phyloP scores from a whole-genome alignment of 2,329 filamentous ascomycete genomes.

The Albophoma yamanashiensis region DNA sequence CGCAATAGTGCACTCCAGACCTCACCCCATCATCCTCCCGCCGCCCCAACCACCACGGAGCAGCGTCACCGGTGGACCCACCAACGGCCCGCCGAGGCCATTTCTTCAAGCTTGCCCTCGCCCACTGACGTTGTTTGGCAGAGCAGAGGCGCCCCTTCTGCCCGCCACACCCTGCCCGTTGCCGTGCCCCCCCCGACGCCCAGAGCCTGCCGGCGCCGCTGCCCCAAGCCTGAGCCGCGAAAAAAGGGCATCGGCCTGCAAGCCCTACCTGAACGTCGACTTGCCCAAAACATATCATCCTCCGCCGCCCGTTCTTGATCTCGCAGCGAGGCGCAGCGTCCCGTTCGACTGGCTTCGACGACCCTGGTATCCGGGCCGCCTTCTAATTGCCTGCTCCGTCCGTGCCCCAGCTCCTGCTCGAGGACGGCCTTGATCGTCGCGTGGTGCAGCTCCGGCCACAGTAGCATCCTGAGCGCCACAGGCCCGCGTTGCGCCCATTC shows the following conservation, averaged over 20 bases:
- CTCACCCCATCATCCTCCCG: background rate
- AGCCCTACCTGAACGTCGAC: background rate
- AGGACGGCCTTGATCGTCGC: background rate
- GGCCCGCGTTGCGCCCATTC: background rate
- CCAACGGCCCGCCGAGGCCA: slow-evolving; percentile 6
- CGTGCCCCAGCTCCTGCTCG: background rate
- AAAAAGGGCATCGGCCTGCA: background rate
- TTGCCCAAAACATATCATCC: background rate
- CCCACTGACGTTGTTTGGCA: slow-evolving; percentile 7
- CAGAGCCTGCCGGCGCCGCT: background rate
- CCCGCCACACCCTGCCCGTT: background rate
- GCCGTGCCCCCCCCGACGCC: background rate
- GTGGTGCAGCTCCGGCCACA: background rate
- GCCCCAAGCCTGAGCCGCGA: background rate
- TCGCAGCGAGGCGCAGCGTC: background rate
- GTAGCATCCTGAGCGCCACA: background rate
- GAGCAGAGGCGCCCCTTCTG: slow-evolving; percentile 1
- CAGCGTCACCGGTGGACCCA: slow-evolving; percentile 2
- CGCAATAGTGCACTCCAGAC: background rate
- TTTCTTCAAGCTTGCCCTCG: slow-evolving; percentile 2
- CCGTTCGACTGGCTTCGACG: background rate
- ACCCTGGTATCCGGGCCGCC: background rate
- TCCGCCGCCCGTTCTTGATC: background rate
- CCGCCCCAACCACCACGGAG: slow-evolving; percentile 2
- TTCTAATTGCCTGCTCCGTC: background rate